A percentile compares a stretch with the other conserved stretches of the same genome.
phyloP scores from a whole-genome alignment of 305 asterid species.

The Fraxinus albicans region DNA sequence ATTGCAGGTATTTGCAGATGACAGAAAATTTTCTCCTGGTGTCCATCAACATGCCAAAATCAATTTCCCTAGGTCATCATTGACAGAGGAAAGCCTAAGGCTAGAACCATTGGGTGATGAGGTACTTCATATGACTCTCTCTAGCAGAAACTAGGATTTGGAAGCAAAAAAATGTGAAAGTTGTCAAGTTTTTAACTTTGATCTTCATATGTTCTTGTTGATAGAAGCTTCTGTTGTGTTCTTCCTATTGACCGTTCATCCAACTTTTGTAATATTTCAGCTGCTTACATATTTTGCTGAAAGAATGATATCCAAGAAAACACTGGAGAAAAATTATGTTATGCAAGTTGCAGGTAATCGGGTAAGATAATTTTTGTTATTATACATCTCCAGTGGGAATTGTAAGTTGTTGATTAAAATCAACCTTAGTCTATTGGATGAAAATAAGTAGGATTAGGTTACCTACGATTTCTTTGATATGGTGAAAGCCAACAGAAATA shows the following conservation, averaged over 20 bases:
- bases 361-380: constrained; percentile 33
- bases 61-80: constrained; percentile 21
- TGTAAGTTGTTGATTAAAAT: not conserved
- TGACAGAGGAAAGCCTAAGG: constrained; percentile 41
- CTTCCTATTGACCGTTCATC: not conserved
- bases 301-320: constrained; percentile 68
- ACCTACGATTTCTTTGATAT: not conserved
- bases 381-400: not conserved
- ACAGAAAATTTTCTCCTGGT: constrained; percentile 21
- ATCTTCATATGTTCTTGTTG: not conserved
- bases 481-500: not conserved
- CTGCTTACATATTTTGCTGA: constrained; percentile 61
- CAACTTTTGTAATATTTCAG: constrained; percentile 36
- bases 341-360: constrained; percentile 64
- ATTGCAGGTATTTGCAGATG: constrained; percentile 47
- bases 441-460: not conserved
- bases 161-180: not conserved
- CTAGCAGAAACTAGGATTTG: not conserved
- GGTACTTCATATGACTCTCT: constrained; percentile 37
- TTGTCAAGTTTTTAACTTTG: not conserved
- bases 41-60: constrained; percentile 25
- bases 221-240: not conserved
- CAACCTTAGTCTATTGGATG: not conserved
- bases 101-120: constrained; percentile 55
- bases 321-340: constrained; percentile 61